phyloP scores from a whole-genome alignment of 2,329 filamentous ascomycete genomes.

The Talaromyces albobiverticillius region DNA sequence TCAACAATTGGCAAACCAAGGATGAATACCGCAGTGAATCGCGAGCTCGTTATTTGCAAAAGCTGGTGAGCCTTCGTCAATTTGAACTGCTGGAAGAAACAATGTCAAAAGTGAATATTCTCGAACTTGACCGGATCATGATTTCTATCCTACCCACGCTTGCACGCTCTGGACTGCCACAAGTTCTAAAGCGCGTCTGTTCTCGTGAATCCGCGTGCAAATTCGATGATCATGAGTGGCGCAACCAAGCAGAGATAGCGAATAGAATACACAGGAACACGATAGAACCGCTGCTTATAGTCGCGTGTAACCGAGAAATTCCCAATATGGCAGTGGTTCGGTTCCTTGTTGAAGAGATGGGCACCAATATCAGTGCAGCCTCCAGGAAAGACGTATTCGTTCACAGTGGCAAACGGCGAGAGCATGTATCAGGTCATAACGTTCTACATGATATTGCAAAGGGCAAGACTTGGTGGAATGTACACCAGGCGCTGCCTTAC shows the following conservation, averaged over 20 bases:
- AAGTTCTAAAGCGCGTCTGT: constrained; percentile 1
- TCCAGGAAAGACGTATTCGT: not conserved
- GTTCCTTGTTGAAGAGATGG: constrained; percentile 7
- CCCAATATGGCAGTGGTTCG: constrained; percentile 1
- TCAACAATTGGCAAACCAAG: not conserved
- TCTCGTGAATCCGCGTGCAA: not conserved
- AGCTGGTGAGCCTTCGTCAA: constrained; percentile 3
- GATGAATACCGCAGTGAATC: not conserved
- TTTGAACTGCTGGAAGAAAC: constrained; percentile 4
- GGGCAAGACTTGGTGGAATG: constrained; percentile 7
- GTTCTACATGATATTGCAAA: constrained; percentile 3
- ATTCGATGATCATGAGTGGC: constrained; percentile 7
- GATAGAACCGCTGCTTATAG: not conserved
- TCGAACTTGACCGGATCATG: not conserved
- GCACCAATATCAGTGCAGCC: not conserved
- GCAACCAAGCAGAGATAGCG: constrained; percentile 3
- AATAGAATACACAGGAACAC: not conserved
- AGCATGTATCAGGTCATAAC: not conserved
- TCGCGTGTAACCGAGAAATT: constrained; percentile 1
- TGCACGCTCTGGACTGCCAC: not conserved
- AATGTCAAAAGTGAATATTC: not conserved
- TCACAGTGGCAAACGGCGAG: not conserved
- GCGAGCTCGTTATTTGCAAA: not conserved
- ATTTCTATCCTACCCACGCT: constrained; percentile 3
- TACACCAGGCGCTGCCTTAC: constrained; percentile 6